Evolutionary conservation across 2,329 filamentous ascomycete genomes (phyloP), one percentile per base, ranked within the genome.

Genomic region (Apiospora phragmitis): DNA sequence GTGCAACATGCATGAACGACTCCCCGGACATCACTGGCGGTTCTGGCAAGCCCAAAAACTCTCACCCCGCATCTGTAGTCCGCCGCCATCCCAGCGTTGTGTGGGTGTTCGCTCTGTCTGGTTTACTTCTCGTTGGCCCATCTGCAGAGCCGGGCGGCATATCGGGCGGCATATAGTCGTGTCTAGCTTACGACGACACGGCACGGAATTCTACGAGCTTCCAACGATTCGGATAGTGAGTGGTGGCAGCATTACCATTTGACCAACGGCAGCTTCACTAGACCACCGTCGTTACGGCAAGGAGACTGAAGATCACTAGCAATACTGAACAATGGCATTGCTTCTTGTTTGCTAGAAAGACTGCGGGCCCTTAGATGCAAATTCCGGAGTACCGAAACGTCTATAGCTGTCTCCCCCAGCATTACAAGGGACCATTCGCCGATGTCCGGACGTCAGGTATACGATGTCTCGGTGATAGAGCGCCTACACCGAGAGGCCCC

Each of bases 1-100:
- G 55, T 38, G 55, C 55, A 38, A 38, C 55, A 38, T 62, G 55
- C 55, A 62, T 62, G 55, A 62, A 62, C 55, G 55, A 62, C 21
- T 62, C 6, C 32, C 29, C 18, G 32, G 55, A 62, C 55, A 38
- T 38, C 55, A 38, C 55, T 62, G 55, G 55, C 35, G 32, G 55
- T 62, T 62, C 18, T 18, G 55, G 32, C 55, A 62, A 62, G 55
- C 55, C 29, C 49, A 6, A 26, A 32, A 62, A n/a, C 55, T 38
- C 18, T 62, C 55, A 38, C 32, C 55, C 7, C 21, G 32, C 32
- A 38, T 62, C 18, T 59, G 29, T 59, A 59, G 55, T 62, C 55
- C 55, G 55, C 55, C 32, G 55, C 32, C 55, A 62, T 62, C 55
- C 24, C 51, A 59, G 35, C 51, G 29, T 21, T 35, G 51, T 59